Conservation (phyloP, 805 yeast species). For the Zygoascus flipseniorum region DNA sequence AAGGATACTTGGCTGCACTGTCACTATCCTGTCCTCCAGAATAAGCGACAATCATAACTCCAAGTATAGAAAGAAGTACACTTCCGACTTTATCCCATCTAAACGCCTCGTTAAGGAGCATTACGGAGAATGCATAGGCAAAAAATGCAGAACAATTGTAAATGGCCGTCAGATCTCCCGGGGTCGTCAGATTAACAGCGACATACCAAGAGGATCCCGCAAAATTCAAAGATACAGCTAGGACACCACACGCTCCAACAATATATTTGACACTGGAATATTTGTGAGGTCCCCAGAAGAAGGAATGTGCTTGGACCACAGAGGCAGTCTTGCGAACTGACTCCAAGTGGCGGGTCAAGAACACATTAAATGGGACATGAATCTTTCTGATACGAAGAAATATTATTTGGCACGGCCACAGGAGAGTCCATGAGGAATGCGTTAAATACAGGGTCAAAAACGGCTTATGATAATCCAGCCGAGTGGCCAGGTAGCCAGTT, state of each 20-base stretch:
- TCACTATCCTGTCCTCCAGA: conserved; percentile 24
- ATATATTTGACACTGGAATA: conserved; percentile 38
- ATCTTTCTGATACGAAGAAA: conserved; percentile 42
- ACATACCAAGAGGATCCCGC: conserved; percentile 86
- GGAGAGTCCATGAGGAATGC: conserved; percentile 67
- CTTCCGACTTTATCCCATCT: conserved; percentile 54
- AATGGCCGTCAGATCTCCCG: conserved; percentile 82
- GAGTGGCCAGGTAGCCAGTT: conserved; percentile 57
- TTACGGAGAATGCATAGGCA: conserved; percentile 77
- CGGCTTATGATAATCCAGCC: conserved; percentile 52
- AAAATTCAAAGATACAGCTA: conserved; percentile 52
- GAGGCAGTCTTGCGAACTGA: conserved; percentile 19
- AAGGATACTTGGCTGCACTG: conserved; percentile 35
- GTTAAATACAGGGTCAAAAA: conserved; percentile 51
- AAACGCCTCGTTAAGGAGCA: conserved; percentile 58
- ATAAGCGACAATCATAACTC: conserved; percentile 75
- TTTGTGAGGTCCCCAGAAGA: conserved; percentile 20
- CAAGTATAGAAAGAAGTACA: conserved; percentile 63
- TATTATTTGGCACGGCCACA: conserved; percentile 63
- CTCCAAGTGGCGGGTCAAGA: conserved; percentile 14
- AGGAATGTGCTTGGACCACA: conserved; percentile 14
- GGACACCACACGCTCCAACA: conserved; percentile 32
- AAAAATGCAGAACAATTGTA: conserved; percentile 87
- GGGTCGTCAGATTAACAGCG: conserved; percentile 71
- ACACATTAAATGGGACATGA: conserved; percentile 16